Evolutionary conservation across 495 filamentous ascomycete species (phyloP), one percentile per base, ranked within the genome.

Genomic region (Darksidea phi): DNA sequence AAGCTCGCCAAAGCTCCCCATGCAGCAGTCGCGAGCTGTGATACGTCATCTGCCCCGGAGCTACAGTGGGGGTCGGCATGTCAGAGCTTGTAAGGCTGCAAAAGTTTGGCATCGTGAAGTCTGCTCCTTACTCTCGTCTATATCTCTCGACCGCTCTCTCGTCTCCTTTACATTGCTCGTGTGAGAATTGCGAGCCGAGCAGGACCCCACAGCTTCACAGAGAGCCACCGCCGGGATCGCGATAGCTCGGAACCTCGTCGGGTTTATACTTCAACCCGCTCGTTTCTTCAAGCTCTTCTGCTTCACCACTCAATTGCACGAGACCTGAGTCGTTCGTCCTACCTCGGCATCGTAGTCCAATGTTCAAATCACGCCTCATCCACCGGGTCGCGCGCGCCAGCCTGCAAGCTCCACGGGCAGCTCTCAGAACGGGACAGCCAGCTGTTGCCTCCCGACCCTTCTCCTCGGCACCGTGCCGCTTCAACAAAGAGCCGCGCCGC

Each of bases 281-380:
- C n/a, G n/a, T n/a, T n/a, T n/a, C n/a, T n/a, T n/a, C n/a, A n/a
- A n/a, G n/a, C 28, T 32, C 28, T 32, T 10, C 28, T 10, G 28
- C 28, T 32, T 32, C 28, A 32, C 10, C 10, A 10, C 28, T 32
- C 28, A 4, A 32, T 10, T n/a, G 10, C 28, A 32, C 28, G 10
- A 32, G 3, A 32, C n/a, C n/a, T n/a, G n/a, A n/a, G n/a, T n/a
- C n/a, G n/a, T n/a, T n/a, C n/a, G n/a, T n/a, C n/a, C n/a, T n/a
- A n/a, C n/a, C n/a, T n/a, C n/a, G n/a, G n/a, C n/a, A n/a, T n/a
- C n/a, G n/a, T n/a, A n/a, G n/a, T n/a, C n/a, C 12, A 51, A 67
- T 67, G 64, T 62, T 62, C 64, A 58, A 21, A 49, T 42, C 64
- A 34, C 58, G 58, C 28, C 23, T 67, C 45, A 48, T 67, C 18